These are phyloP conservation scores for Lotus japonicus DNA, from an alignment of 306 rosid genomes.

Conservation along the genomic window DNA sequence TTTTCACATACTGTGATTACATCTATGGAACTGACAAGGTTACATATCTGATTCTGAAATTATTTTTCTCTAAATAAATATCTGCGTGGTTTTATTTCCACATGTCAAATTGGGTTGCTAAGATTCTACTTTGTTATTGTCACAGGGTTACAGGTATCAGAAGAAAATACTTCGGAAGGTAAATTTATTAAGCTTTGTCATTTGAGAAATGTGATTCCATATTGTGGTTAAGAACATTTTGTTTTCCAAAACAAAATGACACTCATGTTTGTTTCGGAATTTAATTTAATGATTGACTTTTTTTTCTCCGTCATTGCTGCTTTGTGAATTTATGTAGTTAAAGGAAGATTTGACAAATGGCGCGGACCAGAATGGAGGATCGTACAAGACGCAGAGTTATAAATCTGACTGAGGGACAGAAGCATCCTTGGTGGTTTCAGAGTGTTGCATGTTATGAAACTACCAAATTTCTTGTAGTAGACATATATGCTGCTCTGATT, in stretches of 20 bases:
- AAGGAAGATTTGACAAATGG: constrained; percentile 50
- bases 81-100: constrained; percentile 8
- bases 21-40: constrained; percentile 99
- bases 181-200: constrained; percentile 11
- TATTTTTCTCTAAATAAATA: constrained; percentile 10
- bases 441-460: constrained; percentile 21
- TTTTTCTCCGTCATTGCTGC: background rate
- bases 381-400: constrained; percentile 32
- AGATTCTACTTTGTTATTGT: constrained; percentile 24
- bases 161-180: constrained; percentile 76
- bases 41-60: constrained; percentile 7
- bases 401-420: constrained; percentile 38
- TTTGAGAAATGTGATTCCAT: background rate
- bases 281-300: background rate
- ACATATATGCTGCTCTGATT: constrained; percentile 15
- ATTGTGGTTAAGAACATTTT: background rate
- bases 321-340: constrained; percentile 45
- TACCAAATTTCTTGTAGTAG: constrained; percentile 25
- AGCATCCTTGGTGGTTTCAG: constrained; percentile 15
- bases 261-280: background rate
- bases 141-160: constrained; percentile 82
- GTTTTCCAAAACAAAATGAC: background rate
- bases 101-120: constrained; percentile 19
- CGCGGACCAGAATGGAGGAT: constrained; percentile 40
- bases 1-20: constrained; percentile 94